phyloP scores from a whole-genome alignment of 2,329 filamentous ascomycete genomes.

The Penicillium sp. region DNA sequence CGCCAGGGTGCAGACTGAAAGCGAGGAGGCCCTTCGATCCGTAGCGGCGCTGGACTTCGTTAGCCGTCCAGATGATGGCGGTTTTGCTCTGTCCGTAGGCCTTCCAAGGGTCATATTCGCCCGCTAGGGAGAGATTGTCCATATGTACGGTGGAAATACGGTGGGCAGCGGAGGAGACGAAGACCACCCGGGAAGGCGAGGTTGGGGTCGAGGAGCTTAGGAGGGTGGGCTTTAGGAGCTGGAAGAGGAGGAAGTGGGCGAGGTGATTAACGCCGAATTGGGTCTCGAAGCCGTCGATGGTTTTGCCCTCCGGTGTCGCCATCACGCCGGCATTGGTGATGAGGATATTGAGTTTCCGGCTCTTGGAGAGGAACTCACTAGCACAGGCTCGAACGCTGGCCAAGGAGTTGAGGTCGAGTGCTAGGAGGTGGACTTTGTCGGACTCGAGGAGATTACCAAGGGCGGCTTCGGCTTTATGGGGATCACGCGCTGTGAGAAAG shows the following conservation, averaged over 20 bases:
- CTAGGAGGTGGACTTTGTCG: slow-evolving; percentile 33
- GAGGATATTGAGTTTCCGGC: slow-evolving; percentile 40
- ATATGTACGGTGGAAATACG: slow-evolving; percentile 31
- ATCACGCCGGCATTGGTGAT: slow-evolving; percentile 55
- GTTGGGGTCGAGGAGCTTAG: slow-evolving; percentile 31
- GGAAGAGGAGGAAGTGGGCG: slow-evolving; percentile 58
- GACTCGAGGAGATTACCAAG: slow-evolving; percentile 27
- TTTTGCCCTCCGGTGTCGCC: slow-evolving; percentile 42
- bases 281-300: slow-evolving; percentile 53
- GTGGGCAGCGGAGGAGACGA: slow-evolving; percentile 51
- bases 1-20: slow-evolving; percentile 52
- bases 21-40: slow-evolving; percentile 50
- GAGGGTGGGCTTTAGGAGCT: slow-evolving; percentile 53
- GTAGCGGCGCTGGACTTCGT: slow-evolving; percentile 56
- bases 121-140: slow-evolving; percentile 46
- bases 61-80: slow-evolving; percentile 54
- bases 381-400: slow-evolving; percentile 36
- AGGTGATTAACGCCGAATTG: slow-evolving; percentile 62
- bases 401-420: slow-evolving; percentile 40
- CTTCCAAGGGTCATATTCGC: slow-evolving; percentile 34
- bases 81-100: slow-evolving; percentile 57
- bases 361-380: slow-evolving; percentile 28
- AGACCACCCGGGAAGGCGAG: slow-evolving; percentile 53
- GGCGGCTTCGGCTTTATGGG: slow-evolving; percentile 36
- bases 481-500: slow-evolving; percentile 37